A percentile compares a stretch with the other conserved stretches of the same genome.
These are phyloP conservation scores for Botrytis elliptica DNA, from an alignment of 2,329 filamentous ascomycete species.

Conservation along the genomic window DNA sequence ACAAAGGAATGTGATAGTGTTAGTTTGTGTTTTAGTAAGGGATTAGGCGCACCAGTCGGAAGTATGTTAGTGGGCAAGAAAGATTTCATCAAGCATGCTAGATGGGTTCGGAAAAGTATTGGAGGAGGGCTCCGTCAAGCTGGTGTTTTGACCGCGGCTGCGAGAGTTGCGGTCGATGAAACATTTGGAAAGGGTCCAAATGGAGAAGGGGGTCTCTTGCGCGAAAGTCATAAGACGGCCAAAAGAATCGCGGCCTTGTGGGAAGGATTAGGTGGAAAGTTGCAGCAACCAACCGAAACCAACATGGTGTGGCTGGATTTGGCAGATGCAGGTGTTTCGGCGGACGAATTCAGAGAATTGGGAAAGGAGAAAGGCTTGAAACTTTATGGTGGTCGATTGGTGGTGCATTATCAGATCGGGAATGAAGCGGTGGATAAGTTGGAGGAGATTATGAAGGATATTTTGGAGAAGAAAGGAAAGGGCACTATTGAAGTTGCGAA, in stretches of 20 bases:
- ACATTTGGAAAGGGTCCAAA: constrained; percentile 63
- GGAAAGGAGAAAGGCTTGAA: constrained; percentile 58
- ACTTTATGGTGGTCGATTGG: constrained; percentile 57
- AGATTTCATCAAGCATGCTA: constrained; percentile 58
- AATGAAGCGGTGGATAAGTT: constrained; percentile 56
- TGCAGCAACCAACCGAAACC: constrained; percentile 62
- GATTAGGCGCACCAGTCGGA: constrained; percentile 77
- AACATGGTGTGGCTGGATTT: constrained; percentile 76
- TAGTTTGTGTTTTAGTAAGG: constrained; percentile 78
- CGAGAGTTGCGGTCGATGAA: constrained; percentile 74
- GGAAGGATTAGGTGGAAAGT: constrained; percentile 59
- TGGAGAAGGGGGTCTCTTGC: constrained; percentile 61
- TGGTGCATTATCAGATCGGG: constrained; percentile 68
- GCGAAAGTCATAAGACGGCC: constrained; percentile 60
- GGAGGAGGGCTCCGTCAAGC: constrained; percentile 77
- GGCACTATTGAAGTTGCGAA: constrained; percentile 17
- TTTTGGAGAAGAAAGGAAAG: constrained; percentile 28
- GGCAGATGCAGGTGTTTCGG: constrained; percentile 51
- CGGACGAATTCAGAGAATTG: constrained; percentile 52
- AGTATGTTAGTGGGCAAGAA: constrained; percentile 66
- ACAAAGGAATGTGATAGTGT: constrained; percentile 70
- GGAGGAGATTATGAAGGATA: constrained; percentile 47
- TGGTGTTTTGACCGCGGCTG: constrained; percentile 73
- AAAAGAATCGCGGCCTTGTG: constrained; percentile 60
- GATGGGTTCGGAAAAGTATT: constrained; percentile 78